These are phyloP conservation scores for Fusarium papillatum DNA, from an alignment of 2,329 filamentous ascomycete species.

Conservation along the genomic window DNA sequence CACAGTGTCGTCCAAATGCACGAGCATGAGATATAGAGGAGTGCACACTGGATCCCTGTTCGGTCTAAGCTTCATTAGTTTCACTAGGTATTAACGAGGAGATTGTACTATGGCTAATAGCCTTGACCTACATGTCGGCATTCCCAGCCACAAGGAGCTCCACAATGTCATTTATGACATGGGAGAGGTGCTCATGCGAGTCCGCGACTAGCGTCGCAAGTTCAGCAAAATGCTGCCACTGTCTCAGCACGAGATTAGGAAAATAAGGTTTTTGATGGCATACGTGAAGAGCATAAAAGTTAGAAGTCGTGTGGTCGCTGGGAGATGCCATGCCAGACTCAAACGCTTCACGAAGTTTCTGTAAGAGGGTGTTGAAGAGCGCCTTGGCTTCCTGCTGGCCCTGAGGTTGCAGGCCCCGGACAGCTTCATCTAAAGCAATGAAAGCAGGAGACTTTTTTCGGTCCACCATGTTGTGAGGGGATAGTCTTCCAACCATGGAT, in stretches of 20 bases:
- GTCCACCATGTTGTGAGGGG: constrained; percentile 1
- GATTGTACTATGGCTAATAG: no score
- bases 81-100: no score
- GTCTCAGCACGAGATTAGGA: background rate
- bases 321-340: background rate
- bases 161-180: background rate
- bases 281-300: background rate
- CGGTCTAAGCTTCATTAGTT: no score
- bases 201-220: rapidly evolving
- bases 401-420: no score
- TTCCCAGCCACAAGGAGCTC: background rate
- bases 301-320: background rate
- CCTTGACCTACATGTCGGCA: background rate
- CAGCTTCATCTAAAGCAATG: background rate
- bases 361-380: background rate
- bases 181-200: background rate
- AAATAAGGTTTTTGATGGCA: background rate
- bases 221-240: background rate
- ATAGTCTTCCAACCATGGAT: background rate
- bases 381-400: background rate
- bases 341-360: background rate
- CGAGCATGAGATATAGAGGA: no score
- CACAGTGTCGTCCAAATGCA: no score
- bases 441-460: background rate
- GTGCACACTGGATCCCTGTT: no score